Evolutionary conservation across 1,284 basidiomycete species (phyloP).

Genomic region (Ganoderma sinense): DNA sequence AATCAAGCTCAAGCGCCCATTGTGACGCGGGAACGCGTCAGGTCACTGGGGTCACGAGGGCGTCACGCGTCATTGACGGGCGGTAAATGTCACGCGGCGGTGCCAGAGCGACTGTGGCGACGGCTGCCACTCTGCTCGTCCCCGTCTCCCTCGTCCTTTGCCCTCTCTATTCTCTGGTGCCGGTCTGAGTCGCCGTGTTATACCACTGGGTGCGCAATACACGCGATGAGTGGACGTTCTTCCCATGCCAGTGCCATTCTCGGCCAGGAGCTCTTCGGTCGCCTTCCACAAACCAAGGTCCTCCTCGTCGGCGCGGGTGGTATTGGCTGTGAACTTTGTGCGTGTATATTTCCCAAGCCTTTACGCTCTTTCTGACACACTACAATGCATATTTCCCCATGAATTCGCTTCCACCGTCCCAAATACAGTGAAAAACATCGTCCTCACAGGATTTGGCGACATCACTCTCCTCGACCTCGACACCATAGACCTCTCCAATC

Average conservation of each 20-base stretch:
- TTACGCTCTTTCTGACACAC: not conserved
- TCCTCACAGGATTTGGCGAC: slow-evolving; percentile 90
- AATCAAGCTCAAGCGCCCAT: not conserved
- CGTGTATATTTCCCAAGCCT: slow-evolving; percentile 41
- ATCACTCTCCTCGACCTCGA: slow-evolving; percentile 97
- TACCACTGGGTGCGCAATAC: not conserved
- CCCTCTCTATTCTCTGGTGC: not conserved
- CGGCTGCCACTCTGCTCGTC: not conserved
- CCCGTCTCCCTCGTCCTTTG: not conserved
- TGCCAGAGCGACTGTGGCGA: slow-evolving; percentile 10
- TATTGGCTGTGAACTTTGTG: slow-evolving; percentile 96
- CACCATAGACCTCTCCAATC: slow-evolving; percentile 98
- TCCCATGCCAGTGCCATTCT: slow-evolving; percentile 75
- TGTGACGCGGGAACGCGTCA: slow-evolving; percentile 18
- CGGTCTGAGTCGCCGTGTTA: not conserved
- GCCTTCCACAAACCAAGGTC: slow-evolving; percentile 73
- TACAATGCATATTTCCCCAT: not conserved
- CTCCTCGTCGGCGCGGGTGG: slow-evolving; percentile 96
- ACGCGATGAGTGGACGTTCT: slow-evolving; percentile 25
- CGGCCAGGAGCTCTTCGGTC: slow-evolving; percentile 70
- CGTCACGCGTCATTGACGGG: slow-evolving; percentile 14
- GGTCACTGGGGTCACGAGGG: slow-evolving; percentile 6
- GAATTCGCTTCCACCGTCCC: not conserved
- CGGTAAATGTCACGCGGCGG: slow-evolving; percentile 19
- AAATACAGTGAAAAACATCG: slow-evolving; percentile 92